A percentile compares a stretch with the other conserved stretches of the same genome.
Conservation (phyloP, 73 alveolate species). For the Paramecium biaurelia region DNA sequence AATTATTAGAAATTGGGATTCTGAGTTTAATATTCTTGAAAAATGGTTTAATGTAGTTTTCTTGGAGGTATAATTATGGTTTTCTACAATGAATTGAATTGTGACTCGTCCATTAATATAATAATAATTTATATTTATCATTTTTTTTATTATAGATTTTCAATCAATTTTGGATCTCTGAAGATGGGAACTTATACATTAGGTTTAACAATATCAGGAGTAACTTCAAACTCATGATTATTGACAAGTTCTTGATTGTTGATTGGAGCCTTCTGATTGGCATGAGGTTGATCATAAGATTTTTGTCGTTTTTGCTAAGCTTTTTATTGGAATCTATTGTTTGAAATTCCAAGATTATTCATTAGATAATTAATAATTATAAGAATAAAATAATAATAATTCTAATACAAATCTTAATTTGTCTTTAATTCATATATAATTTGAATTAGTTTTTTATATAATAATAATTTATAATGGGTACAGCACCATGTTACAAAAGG, state of each 20-base stretch:
- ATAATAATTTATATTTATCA: not conserved
- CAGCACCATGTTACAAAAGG: not conserved
- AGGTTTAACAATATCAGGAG: not conserved
- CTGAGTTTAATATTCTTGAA: not conserved
- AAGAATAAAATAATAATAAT: not conserved
- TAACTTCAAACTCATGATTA: not conserved
- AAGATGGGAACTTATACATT: not conserved
- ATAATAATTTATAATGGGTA: not conserved
- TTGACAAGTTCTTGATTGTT: not conserved
- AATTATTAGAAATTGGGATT: not conserved
- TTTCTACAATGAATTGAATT: not conserved
- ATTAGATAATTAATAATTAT: not conserved
- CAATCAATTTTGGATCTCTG: not conserved
- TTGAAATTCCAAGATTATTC: not conserved
- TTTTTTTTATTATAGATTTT: not conserved
- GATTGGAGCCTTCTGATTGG: not conserved
- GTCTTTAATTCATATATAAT: not conserved
- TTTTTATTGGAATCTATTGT: not conserved
- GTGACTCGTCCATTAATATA: not conserved
- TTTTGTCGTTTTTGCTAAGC: not conserved
- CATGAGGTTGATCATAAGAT: not conserved
- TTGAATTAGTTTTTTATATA: not conserved
- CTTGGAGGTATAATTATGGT: not conserved
- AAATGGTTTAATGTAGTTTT: not conserved
- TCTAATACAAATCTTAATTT: not conserved